Evolutionary conservation across 257 asterid species (phyloP), one percentile per base, ranked within the genome.

Genomic region (Przewalskia tangutica): DNA sequence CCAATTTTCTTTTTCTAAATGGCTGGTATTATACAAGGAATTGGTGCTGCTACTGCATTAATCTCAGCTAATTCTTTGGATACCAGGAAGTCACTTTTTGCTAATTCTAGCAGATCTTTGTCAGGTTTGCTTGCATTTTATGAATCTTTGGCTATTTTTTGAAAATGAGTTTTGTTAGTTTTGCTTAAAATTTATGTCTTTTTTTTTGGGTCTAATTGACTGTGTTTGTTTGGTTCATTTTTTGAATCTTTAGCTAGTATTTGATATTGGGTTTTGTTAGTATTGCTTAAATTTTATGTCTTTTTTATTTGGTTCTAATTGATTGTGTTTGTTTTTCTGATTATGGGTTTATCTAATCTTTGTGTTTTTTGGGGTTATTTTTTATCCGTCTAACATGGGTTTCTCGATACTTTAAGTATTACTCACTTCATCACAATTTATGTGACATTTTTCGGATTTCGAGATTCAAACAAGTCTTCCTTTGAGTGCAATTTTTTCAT

Each of bases 11-110:
- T 40, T 66, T 9, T 48, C 20, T 23, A 89, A 79, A 87, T 87
- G 90, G 90, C 93, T 85, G 84, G 90, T 55, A 77, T 88, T 56
- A 42, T 81, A 18, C 90, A 86, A 81, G 91, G 92, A 38, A 60
- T 90, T 80, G 94, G 90, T 64, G 92, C 91, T 75, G 78, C 87
- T 42, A 64, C 89, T 81, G 89, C 92, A 59, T 83, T 87, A 70
- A 87, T 91, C 40, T 81, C 92, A 50, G 84, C 84, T 75, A 86
- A 84, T 86, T 87, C 81, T 50, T 81, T 65, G 32, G 64, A 81
- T 32, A 32, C 65, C 81, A 84, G 84, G 77, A 90, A 84, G 71
- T 76, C 81, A 65, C 17, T 73, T 73, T 84, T 83, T 51, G 46
- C 82, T 56, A 82, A 12, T 23, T 23, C 88, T 67, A 85, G 63